Evolutionary conservation across 1,284 basidiomycete genomes (phyloP), one percentile per base, ranked within the genome.

Genomic region (Ceraceosorus guamensis): DNA sequence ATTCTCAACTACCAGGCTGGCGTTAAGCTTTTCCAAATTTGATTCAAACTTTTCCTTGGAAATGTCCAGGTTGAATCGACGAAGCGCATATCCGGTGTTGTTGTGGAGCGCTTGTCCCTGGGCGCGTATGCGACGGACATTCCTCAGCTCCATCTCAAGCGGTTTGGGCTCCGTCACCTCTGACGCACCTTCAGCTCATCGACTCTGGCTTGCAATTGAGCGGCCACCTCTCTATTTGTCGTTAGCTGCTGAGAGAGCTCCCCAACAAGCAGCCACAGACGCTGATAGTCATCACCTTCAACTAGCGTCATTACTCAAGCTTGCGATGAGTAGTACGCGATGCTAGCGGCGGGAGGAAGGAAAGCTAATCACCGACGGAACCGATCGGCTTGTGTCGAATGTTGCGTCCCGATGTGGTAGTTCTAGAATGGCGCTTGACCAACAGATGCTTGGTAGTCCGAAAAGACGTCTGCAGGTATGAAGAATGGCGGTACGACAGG

Each of bases 21-120:
- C 89, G 73, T 91, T 92, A 71, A 84, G 82, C 32, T 88, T 83
- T 77, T 98, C 93, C 4, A 97, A 79, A 76, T 95, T 91, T 2
- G 89, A 89, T 67, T 92, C 87, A 77, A 97, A 96, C 46, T 83
- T 80, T 81, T 97, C 93, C 89, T 83, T 92, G 85, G 41, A 88
- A 37, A 98, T 84, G 75, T 98, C 93, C n/a, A 87, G 84, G 77
- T 97, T 97, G 78, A 89, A 90, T 39, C 95, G 82, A 62, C 91
- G 81, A 46, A 98, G 79, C 0, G 86, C 83, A 76, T 88, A 92
- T 1, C 89, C 90, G 18, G 86, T 85, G 8, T 84, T 84, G 13
- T 83, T 80, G 70, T 91, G 84, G 0, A 83, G 79, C n/a, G 91
- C 87, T 75, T 93, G 87, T 4, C 73, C 73, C 56, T 65, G 53